phyloP scores from a whole-genome alignment of 441 rosid genomes.

The Gossypium davidsonii region DNA sequence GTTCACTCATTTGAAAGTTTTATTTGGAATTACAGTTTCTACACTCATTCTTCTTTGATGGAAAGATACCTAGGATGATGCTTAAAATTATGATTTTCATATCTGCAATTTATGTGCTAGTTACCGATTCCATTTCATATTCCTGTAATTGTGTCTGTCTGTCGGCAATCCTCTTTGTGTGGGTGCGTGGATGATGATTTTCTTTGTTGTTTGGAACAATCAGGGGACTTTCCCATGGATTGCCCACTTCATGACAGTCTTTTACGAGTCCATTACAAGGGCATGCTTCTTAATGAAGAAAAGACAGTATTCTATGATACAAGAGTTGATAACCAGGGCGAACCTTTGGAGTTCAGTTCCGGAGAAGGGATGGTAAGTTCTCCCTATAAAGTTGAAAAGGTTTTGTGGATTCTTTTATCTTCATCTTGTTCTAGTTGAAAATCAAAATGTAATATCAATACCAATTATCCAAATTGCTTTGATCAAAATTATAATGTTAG shows the following conservation, averaged over 20 bases:
- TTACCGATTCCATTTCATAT: not conserved
- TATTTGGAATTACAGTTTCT: constrained; percentile 3
- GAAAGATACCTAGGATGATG: not conserved
- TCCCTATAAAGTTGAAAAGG: constrained; percentile 2
- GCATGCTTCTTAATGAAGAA: constrained; percentile 76
- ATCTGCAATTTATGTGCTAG: not conserved
- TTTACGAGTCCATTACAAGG: constrained; percentile 76
- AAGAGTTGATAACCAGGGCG: constrained; percentile 61
- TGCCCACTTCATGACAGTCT: constrained; percentile 97
- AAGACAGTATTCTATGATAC: constrained; percentile 76
- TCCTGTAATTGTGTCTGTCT: not conserved
- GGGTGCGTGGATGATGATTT: constrained; percentile 8
- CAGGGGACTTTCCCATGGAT: constrained; percentile 98
- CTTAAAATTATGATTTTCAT: not conserved
- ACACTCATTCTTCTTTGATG: not conserved
- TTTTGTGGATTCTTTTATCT: not conserved
- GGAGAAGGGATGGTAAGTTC: constrained; percentile 89
- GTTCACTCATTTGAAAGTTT: not conserved
- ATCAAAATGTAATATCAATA: not conserved
- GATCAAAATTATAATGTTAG: not conserved
- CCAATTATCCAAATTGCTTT: not conserved
- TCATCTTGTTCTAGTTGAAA: not conserved
- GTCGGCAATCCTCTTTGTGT: not conserved
- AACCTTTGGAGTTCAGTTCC: constrained; percentile 88
- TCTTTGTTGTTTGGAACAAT: constrained; percentile 8